Evolutionary conservation across 2,329 filamentous ascomycete species (phyloP).

Genomic region (Eurotiales sp.): DNA sequence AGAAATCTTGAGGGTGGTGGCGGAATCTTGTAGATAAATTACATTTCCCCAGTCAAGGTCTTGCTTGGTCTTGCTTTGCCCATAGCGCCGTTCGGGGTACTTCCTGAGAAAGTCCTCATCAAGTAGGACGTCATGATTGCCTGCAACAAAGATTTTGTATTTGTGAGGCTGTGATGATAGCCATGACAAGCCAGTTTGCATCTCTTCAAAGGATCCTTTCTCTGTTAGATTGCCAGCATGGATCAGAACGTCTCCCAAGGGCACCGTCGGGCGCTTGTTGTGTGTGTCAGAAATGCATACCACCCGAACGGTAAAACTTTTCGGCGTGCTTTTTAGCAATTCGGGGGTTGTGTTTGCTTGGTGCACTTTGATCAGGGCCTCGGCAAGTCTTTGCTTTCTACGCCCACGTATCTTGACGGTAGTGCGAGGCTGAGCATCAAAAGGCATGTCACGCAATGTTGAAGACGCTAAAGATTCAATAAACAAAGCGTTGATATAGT

Average conservation of each 20-base stretch:
- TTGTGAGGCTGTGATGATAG: constrained; percentile 64
- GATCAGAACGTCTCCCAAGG: constrained; percentile 43
- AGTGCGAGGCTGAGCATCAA: background rate
- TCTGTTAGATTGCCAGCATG: constrained; percentile 49
- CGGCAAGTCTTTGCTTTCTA: background rate
- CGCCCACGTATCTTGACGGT: background rate
- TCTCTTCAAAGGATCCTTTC: constrained; percentile 38
- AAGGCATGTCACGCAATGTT: background rate
- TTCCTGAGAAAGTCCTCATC: constrained; percentile 59
- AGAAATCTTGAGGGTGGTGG: constrained; percentile 56
- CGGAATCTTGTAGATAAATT: constrained; percentile 57
- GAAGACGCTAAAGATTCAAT: too few species aligned
- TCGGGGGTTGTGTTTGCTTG: too few species aligned
- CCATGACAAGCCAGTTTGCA: constrained; percentile 73
- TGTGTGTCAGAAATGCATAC: constrained; percentile 46
- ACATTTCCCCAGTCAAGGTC: background rate
- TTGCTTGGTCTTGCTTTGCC: too few species aligned
- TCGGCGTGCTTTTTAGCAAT: too few species aligned
- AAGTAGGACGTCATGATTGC: constrained; percentile 82
- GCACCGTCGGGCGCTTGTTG: constrained; percentile 34
- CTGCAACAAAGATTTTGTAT: constrained; percentile 73
- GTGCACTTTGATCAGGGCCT: background rate
- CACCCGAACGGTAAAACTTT: too few species aligned
- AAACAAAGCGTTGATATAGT: too few species aligned
- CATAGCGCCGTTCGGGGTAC: constrained; percentile 35